Base-by-base conservation (phyloP, 345 rosid genomes). In the Acer campestre region DNA sequence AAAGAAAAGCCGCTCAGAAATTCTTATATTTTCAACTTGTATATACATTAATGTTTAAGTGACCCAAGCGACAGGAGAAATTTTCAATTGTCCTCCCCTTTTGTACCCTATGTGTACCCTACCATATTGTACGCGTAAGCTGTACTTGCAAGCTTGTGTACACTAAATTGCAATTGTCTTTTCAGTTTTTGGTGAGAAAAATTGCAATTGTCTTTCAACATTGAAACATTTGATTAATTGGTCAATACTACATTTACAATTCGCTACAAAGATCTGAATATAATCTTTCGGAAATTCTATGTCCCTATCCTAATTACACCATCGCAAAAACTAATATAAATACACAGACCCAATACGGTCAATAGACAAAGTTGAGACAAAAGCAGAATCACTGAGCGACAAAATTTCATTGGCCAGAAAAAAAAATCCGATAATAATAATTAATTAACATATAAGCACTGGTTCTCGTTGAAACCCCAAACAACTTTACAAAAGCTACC, bases 401-500 rank as follows among this genome's bases (percentile, higher is more conserved):
- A 42, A 75, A 58, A 61, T 71, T 74, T 38, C 73, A 12, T 64
- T 17, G 38, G 46, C 76, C 74, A 78, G 75, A 73, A 55, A 70
- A 40, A 78, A 81, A 77, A 40, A 29, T 10, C 29, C 29, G 10
- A 53, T 2, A 67, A 77, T 63, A 74, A 75, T 10, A 77, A 67
- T 61, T 61, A 67, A 53, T 35, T 35, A 35, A 35, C 67, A 70
- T 61, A 48, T 25, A 82, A 10, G 25, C 67, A 61, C 27, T 6
- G 7, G 31, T 63, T 67, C 79, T 29, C 23, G 68, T 46, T 64
- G 61, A 46, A 65, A 65, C 59, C 75, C 82, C 87, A 65, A 73
- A 84, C 90, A 86, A 82, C 86, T 85, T 80, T 85, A 82, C 89
- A 80, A 75, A 77, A 79, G 80, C 89, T 82, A 82, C 80, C 83